These are phyloP conservation scores for Solanum chilense DNA, from an alignment of 257 asterid genomes.

Conservation along the genomic window DNA sequence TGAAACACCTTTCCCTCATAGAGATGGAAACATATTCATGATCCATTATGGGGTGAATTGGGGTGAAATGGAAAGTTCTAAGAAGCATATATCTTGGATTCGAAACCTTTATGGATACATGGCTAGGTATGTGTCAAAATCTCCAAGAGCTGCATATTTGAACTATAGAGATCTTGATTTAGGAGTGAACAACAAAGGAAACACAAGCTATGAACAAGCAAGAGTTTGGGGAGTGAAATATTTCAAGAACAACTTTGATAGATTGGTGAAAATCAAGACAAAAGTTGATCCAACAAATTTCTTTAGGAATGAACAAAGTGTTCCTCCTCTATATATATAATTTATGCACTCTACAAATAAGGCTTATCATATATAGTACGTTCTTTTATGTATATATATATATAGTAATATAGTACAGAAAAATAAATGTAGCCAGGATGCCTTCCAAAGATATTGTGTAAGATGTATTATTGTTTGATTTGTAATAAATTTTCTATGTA, in stretches of 20 bases:
- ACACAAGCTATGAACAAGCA: not conserved
- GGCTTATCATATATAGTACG: too few relatives aligned
- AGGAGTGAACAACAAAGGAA: not conserved
- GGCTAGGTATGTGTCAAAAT: not conserved
- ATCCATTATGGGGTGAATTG: not conserved
- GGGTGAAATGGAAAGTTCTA: not conserved
- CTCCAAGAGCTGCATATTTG: not conserved
- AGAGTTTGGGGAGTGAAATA: not conserved
- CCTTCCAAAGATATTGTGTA: too few relatives aligned
- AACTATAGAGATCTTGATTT: conserved; percentile 2
- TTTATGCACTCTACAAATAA: too few relatives aligned
- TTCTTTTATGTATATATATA: too few relatives aligned
- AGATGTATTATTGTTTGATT: too few relatives aligned
- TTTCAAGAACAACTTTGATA: not conserved
- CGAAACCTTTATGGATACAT: not conserved
- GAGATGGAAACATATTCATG: not conserved
- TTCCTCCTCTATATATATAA: not conserved
- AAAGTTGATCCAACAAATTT: not conserved
- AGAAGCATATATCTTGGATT: not conserved
- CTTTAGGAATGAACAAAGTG: not conserved
- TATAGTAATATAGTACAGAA: too few relatives aligned
- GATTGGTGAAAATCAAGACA: not conserved
- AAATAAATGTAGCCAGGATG: too few relatives aligned
- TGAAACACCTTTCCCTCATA: not conserved
- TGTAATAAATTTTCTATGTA: too few relatives aligned